phyloP scores from a whole-genome alignment of 139 green algal species.

The Chlorella ohadii region DNA sequence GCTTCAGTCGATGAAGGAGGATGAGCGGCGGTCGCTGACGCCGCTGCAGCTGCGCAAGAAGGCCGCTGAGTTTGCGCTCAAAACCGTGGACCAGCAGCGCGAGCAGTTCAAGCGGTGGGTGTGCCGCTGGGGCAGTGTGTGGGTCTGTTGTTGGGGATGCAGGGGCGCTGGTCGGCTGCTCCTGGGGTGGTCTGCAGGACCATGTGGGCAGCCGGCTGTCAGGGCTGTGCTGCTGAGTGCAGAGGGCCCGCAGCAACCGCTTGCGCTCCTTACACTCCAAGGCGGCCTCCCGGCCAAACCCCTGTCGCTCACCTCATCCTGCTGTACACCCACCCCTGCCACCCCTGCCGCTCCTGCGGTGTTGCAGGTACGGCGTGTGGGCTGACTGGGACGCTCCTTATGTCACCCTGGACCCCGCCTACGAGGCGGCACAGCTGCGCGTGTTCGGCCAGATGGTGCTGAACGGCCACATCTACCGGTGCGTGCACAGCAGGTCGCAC shows the following conservation, averaged over 20 bases:
- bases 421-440: constrained; percentile 91
- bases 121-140: too few relatives aligned
- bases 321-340: background rate
- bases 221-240: too few relatives aligned
- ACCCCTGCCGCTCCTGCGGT: background rate
- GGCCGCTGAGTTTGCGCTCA: constrained; percentile 89
- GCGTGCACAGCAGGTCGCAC: background rate
- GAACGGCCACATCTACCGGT: constrained; percentile 96
- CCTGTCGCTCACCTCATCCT: background rate
- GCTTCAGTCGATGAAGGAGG: constrained; percentile 78
- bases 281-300: too few relatives aligned
- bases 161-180: too few relatives aligned
- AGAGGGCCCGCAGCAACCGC: too few relatives aligned
- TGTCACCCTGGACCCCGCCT: constrained; percentile 91
- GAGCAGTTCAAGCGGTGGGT: constrained; percentile 90
- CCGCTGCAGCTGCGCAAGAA: constrained; percentile 87
- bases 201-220: too few relatives aligned
- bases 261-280: too few relatives aligned
- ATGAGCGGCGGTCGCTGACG: constrained; percentile 75
- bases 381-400: constrained; percentile 96
- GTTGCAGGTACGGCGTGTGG: constrained; percentile 91
- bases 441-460: constrained; percentile 98
- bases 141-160: too few relatives aligned
- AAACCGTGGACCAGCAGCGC: constrained; percentile 88
- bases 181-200: too few relatives aligned